Conservation (phyloP, 2,329 filamentous ascomycete genomes). For the Chrysosporium queenslandicum region DNA sequence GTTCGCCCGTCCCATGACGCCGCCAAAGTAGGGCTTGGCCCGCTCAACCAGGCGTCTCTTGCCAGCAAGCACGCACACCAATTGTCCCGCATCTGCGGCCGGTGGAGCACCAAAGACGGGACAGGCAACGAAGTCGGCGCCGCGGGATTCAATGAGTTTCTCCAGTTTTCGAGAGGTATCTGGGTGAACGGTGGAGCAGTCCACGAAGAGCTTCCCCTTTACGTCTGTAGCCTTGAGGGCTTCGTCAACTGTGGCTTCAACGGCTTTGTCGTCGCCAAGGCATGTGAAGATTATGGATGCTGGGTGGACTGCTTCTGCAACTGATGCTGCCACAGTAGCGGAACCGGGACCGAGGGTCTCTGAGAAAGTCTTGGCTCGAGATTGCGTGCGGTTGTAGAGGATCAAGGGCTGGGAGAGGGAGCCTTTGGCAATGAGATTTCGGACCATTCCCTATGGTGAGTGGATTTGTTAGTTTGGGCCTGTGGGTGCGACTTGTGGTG, state of each 20-base stretch:
- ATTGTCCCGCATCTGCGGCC: slow-evolving; percentile 51
- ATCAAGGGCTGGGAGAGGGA: slow-evolving; percentile 60
- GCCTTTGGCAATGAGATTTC: slow-evolving; percentile 72
- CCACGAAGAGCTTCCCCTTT: slow-evolving; percentile 67
- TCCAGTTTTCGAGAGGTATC: slow-evolving; percentile 62
- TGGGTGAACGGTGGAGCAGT: slow-evolving; percentile 81
- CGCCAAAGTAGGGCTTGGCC: slow-evolving; percentile 60
- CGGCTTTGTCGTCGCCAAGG: slow-evolving; percentile 65
- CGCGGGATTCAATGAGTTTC: slow-evolving; percentile 46
- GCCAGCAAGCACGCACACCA: slow-evolving; percentile 66
- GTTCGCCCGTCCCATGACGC: slow-evolving; percentile 58
- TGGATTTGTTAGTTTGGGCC: background rate
- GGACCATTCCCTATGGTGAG: slow-evolving; percentile 61
- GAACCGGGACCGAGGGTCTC: slow-evolving; percentile 43
- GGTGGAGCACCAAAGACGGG: slow-evolving; percentile 42
- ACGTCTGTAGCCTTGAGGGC: slow-evolving; percentile 47
- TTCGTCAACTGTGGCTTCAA: slow-evolving; percentile 51
- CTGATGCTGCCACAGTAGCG: slow-evolving; percentile 52
- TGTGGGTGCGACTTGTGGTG: background rate
- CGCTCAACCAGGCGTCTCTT: slow-evolving; percentile 50
- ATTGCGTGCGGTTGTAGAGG: slow-evolving; percentile 67
- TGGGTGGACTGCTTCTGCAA: slow-evolving; percentile 55
- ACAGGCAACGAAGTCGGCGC: slow-evolving; percentile 64
- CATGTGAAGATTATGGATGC: slow-evolving; percentile 76
- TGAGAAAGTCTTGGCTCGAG: slow-evolving; percentile 55